Evolutionary conservation across 1,284 basidiomycete species (phyloP), one percentile per base, ranked within the genome.

Genomic region (Mycena sp.): DNA sequence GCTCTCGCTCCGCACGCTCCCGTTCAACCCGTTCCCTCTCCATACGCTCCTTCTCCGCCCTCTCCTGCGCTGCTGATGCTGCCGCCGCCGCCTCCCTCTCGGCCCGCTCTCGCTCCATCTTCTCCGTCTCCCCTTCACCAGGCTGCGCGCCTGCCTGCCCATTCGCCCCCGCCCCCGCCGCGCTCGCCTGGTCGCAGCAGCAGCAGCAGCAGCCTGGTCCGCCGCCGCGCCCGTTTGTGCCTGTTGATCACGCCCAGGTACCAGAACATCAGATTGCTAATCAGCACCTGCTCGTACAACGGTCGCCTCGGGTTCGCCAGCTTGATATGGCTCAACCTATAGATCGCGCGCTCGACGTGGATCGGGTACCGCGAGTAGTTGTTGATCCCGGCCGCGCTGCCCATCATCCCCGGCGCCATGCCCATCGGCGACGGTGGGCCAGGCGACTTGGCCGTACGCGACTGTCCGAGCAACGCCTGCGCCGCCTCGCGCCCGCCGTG

Each of bases 231-330:
- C 53, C 10, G 62, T 84, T 73, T 88, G 89, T 29, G 88, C 83
- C 78, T 95, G 76, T 99, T 98, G 79, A 99, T 98, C 67, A 99
- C 88, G n/a, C 95, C 94, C 40, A 99, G 85, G 76, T 99, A 99
- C 97, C 97, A 99, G 83, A 99, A 99, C 96, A 99, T 99, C 70
- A 99, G 84, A 77, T 99, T 99, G 72, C 95, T 98, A 77, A 99
- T 99, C 65, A 99, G 81, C 52, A 99, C 97, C 77, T 99, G 97
- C 80, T 99, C 98, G 73, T 98, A 99, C 17, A 99, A 83, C 19
- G 98, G 96, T 44, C 97, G 85, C 55, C 98, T 86, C 11, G 97
- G 96, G 77, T 99, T 99, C 25, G 98, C 97, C 45, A 99, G 84
- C 79, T 99, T 99, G 83, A 99, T 99, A 75, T 99, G 97, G 75